Conservation (phyloP, 2,329 filamentous ascomycete genomes). For the Paecilomyces variotii region DNA sequence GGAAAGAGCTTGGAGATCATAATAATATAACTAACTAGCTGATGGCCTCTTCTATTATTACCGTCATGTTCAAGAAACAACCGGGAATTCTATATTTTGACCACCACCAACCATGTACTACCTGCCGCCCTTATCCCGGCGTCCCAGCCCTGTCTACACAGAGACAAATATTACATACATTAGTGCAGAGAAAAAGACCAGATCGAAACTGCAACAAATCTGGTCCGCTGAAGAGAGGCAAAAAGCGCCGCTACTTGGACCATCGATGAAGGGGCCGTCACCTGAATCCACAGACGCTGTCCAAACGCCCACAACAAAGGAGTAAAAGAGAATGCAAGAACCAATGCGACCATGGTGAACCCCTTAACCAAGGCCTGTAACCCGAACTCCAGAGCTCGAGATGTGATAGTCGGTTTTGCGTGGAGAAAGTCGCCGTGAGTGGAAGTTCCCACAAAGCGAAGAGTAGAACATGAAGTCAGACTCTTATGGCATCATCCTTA, state of each 20-base stretch:
- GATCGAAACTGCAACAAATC: not conserved
- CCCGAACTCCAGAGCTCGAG: not conserved
- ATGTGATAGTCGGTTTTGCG: not conserved
- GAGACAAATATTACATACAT: not conserved
- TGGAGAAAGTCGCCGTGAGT: not conserved
- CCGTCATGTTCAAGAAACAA: not conserved
- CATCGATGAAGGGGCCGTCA: not conserved
- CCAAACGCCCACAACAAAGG: not conserved
- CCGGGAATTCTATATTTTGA: not conserved
- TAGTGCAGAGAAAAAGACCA: slow-evolving; percentile 2
- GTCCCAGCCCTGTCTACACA: not conserved
- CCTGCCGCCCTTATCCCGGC: not conserved
- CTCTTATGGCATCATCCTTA: not conserved
- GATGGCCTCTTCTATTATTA: not conserved
- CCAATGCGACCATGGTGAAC: not conserved
- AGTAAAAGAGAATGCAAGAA: not conserved
- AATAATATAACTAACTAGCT: not conserved
- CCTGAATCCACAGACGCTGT: not conserved
- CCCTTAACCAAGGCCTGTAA: not conserved
- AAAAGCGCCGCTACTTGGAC: not conserved
- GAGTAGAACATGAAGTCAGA: not conserved
- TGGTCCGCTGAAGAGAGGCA: not conserved
- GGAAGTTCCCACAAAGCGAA: not conserved
- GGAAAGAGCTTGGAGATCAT: no score
- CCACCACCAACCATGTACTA: not conserved